phyloP scores from a whole-genome alignment of 148 eudicot genomes.

The Hydrangea macrophylla region DNA sequence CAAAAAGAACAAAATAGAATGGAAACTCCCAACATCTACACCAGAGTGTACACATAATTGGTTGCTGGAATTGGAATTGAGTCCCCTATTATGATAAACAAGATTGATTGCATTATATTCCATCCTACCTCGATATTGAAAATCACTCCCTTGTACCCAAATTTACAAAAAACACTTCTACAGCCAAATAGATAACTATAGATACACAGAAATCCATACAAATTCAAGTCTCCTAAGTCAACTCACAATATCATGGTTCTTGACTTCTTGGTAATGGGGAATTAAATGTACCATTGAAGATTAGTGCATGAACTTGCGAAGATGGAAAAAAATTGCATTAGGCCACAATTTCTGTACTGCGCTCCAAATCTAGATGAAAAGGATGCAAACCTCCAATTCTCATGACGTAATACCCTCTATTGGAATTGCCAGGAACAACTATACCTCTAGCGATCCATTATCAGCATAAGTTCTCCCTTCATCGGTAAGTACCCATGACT shows the following conservation, averaged over 20 bases:
- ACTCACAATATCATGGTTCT: neutral
- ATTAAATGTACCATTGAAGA: neutral
- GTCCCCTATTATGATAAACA: neutral
- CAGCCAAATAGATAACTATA: neutral
- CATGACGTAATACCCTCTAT: slow-evolving; percentile 64
- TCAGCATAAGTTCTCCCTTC: slow-evolving; percentile 75
- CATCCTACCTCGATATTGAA: neutral
- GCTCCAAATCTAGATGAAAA: neutral
- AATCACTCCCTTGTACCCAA: neutral
- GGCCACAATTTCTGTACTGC: neutral
- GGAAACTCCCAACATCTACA: neutral
- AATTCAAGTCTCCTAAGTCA: neutral
- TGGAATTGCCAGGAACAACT: slow-evolving; percentile 67
- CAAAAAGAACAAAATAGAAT: neutral
- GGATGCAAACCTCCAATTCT: slow-evolving; percentile 61
- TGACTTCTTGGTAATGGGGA: neutral
- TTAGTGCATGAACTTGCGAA: neutral
- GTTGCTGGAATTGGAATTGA: neutral
- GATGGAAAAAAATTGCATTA: neutral
- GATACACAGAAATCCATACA: neutral
- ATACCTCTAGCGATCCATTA: slow-evolving; percentile 81
- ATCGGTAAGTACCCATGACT: slow-evolving; percentile 72
- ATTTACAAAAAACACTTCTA: neutral
- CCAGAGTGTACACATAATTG: neutral
- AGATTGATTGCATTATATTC: neutral